Percentiles rank a stretch among this genome's conserved stretches.
Conservation (phyloP, 441 rosid genomes). For the Croton laevigatus region DNA sequence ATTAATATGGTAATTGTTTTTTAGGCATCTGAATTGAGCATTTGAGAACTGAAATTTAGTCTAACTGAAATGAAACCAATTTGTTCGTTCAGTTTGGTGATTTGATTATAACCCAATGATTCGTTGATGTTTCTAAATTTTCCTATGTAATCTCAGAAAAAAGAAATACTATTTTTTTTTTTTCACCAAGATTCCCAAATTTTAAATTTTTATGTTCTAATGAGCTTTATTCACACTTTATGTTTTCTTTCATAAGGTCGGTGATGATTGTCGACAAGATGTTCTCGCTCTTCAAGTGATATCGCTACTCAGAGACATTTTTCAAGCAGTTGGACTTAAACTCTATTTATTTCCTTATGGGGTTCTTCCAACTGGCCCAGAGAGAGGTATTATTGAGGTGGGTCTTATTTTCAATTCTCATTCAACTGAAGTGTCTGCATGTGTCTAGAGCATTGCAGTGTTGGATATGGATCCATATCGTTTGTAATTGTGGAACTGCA, state of each 20-base stretch:
- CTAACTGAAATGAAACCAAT: too few species aligned
- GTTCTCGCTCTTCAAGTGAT: constrained; percentile 99
- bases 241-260: constrained; percentile 57
- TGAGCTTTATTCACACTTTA: not conserved
- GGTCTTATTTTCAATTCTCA: constrained; percentile 17
- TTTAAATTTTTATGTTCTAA: not conserved
- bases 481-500: not conserved
- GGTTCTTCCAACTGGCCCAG: constrained; percentile 98
- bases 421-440: not conserved
- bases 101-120: too few species aligned
- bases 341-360: constrained; percentile 95
- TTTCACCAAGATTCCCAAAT: constrained; percentile 3
- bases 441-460: not conserved
- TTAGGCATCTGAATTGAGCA: too few species aligned
- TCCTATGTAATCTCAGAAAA: too few species aligned
- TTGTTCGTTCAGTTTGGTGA: too few species aligned
- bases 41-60: too few species aligned
- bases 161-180: not conserved
- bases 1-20: too few species aligned
- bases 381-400: constrained; percentile 96
- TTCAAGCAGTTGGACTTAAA: constrained; percentile 81
- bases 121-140: too few species aligned
- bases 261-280: constrained; percentile 99
- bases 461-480: not conserved
- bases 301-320: constrained; percentile 87